phyloP scores from a whole-genome alignment of 106 monocot genomes.

The Alisma plantagoaquatica region DNA sequence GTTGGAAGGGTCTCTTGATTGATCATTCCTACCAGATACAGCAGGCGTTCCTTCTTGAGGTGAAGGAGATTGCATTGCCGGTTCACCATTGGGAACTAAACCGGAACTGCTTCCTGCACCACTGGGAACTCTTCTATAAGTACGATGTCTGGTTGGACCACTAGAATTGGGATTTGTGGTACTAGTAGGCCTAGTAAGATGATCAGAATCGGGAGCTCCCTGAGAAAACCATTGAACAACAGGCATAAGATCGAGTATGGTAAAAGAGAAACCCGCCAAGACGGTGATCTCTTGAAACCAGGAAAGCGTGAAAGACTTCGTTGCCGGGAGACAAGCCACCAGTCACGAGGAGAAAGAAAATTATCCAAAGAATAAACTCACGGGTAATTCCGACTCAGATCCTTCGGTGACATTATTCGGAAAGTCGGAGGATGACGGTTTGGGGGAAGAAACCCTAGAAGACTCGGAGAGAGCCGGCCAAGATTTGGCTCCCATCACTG shows the following conservation, averaged over 20 bases:
- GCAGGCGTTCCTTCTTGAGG: too few species aligned
- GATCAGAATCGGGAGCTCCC: neutral
- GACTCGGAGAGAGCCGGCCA: conserved; percentile 22
- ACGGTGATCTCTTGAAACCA: neutral
- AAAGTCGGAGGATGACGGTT: conserved; percentile 4
- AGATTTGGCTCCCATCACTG: conserved; percentile 16
- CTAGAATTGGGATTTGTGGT: neutral
- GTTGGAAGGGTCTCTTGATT: neutral
- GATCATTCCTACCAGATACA: neutral
- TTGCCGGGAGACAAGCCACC: too few species aligned
- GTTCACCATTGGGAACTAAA: neutral
- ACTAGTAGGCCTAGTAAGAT: neutral
- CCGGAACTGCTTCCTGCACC: neutral
- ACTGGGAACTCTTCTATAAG: neutral
- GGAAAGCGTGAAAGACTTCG: neutral
- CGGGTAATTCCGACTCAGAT: conserved; percentile 12
- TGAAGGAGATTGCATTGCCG: neutral
- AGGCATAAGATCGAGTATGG: neutral
- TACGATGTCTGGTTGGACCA: neutral
- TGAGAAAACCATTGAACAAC: too few species aligned
- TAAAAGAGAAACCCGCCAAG: neutral
- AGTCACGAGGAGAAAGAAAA: neutral
- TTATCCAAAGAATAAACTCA: neutral
- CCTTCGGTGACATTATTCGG: conserved; percentile 24
- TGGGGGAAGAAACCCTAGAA: conserved; percentile 2